Conservation (phyloP, 2,329 filamentous ascomycete genomes). For the Cercospora nicotianae region DNA sequence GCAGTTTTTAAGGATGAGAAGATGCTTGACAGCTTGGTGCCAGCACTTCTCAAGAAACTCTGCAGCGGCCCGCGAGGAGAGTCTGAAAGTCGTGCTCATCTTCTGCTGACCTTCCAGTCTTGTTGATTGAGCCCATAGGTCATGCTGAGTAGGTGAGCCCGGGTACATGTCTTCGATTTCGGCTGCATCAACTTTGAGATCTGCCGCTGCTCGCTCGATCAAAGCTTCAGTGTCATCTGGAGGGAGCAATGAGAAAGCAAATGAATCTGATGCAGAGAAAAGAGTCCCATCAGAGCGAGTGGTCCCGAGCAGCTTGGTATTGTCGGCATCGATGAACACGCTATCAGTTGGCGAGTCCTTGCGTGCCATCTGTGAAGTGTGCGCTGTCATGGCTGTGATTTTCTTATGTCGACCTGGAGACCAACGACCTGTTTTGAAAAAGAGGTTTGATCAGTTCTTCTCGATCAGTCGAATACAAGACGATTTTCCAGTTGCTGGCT, state of each 20-base stretch:
- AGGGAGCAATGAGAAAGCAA: background rate
- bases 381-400: background rate
- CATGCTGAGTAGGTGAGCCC: background rate
- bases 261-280: background rate
- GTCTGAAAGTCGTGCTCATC: too few relatives aligned
- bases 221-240: background rate
- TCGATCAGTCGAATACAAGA: too few relatives aligned
- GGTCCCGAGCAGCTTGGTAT: background rate
- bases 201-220: background rate
- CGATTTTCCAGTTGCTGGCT: background rate
- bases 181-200: background rate
- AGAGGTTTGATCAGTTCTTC: too few relatives aligned
- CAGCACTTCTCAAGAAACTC: background rate
- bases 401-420: background rate
- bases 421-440: too few relatives aligned
- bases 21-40: background rate
- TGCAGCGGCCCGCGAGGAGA: background rate
- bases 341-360: background rate
- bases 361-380: background rate
- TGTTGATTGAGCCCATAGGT: too few relatives aligned
- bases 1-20: background rate
- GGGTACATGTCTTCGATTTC: background rate
- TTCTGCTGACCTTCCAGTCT: too few relatives aligned
- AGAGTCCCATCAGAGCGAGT: background rate
- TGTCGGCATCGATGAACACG: background rate